These are phyloP conservation scores for Funneliformis caledonium DNA, from an alignment of 371 early-diverging fungal genomes.

Conservation along the genomic window DNA sequence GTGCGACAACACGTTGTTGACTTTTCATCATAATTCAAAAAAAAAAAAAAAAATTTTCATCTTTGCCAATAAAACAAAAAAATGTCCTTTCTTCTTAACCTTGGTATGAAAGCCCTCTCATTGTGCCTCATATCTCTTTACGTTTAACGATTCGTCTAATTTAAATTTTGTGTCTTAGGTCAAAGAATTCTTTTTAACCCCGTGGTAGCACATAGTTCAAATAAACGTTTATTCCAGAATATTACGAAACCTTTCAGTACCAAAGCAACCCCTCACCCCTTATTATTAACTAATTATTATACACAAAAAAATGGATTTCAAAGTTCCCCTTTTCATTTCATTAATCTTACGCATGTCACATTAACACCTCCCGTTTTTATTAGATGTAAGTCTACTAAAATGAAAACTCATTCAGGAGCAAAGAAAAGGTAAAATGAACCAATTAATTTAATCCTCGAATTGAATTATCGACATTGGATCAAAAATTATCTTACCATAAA, in stretches of 20 bases:
- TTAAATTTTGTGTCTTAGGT: neutral
- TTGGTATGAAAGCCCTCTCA: neutral
- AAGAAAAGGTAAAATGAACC: constrained; percentile 47
- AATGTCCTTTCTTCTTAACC: neutral
- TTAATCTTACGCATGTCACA: neutral
- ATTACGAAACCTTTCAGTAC: neutral
- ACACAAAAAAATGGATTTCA: neutral
- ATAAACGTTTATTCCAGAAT: neutral
- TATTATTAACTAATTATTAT: neutral
- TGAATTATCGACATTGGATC: neutral
- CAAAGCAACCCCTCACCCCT: neutral
- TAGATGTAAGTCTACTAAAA: constrained; percentile 42
- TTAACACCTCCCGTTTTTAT: neutral
- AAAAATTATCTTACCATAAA: neutral
- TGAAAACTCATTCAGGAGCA: constrained; percentile 53
- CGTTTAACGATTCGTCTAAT: neutral
- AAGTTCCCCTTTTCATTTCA: neutral
- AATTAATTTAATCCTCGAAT: constrained; percentile 15
- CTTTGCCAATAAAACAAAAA: neutral
- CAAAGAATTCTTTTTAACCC: neutral
- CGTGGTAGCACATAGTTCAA: neutral
- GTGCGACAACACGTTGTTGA: neutral
- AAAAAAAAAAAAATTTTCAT: too few species aligned
- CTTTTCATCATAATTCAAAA: too few species aligned
- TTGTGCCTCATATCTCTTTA: neutral